A percentile compares a stretch with the other conserved stretches of the same genome.
Conservation (phyloP, 2,329 filamentous ascomycete species). For the Xylariomycetidae sp. region DNA sequence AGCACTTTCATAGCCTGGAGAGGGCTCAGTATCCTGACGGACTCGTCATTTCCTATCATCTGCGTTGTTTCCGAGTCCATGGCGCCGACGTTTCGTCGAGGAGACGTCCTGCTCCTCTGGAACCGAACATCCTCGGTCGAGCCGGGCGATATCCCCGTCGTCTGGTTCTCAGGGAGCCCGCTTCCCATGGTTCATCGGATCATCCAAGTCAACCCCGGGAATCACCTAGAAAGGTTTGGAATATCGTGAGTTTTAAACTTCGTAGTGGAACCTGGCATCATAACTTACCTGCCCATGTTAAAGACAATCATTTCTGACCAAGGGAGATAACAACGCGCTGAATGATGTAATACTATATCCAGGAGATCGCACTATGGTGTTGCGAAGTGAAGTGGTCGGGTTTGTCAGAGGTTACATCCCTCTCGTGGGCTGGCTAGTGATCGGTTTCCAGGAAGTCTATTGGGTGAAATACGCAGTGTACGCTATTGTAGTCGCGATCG, state of each 20-base stretch:
- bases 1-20: constrained; percentile 20
- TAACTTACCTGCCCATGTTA: neutral
- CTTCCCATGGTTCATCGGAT: constrained; percentile 23
- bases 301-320: constrained; percentile 18
- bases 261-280: too few relatives aligned
- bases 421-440: constrained; percentile 9
- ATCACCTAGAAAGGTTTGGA: too few relatives aligned
- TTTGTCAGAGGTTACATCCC: constrained; percentile 18
- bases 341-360: constrained; percentile 18
- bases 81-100: constrained; percentile 20
- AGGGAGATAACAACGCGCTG: constrained; percentile 19
- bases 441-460: neutral
- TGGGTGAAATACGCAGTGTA: neutral
- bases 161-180: constrained; percentile 16
- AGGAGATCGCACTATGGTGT: constrained; percentile 7
- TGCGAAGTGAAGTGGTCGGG: constrained; percentile 16
- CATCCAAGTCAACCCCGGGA: constrained; percentile 9
- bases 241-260: too few relatives aligned
- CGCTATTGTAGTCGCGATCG: too few relatives aligned
- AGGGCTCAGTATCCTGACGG: constrained; percentile 10
- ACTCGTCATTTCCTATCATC: constrained; percentile 14
- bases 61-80: constrained; percentile 21
- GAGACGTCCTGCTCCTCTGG: constrained; percentile 19
- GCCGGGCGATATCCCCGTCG: constrained; percentile 21
- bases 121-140: constrained; percentile 10